Conservation (phyloP, 495 filamentous ascomycete species). For the Penicillium goetzii region DNA sequence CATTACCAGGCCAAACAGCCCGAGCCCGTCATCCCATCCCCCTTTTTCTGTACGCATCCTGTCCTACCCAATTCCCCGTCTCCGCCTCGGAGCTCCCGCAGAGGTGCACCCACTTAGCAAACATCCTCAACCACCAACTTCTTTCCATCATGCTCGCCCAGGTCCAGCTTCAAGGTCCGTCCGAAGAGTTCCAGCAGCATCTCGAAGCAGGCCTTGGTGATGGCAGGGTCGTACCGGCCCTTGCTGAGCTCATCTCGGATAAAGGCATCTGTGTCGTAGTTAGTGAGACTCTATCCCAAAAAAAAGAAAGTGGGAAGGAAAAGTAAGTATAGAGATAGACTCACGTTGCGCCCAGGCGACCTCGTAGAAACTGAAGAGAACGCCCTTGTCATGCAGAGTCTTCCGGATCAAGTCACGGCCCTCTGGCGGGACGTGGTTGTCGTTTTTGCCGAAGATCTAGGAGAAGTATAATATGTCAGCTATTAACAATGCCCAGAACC, state of each 20-base stretch:
- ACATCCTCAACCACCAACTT: conserved; percentile 60
- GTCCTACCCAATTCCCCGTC: background rate
- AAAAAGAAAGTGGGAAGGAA: background rate
- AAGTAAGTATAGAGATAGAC: conserved; percentile 29
- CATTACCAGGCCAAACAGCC: background rate
- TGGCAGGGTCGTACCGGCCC: conserved; percentile 86
- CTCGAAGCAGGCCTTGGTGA: conserved; percentile 89
- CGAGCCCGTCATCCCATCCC: conserved; percentile 2
- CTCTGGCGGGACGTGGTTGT: conserved; percentile 85
- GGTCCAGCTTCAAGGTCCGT: conserved; percentile 73
- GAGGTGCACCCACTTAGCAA: conserved; percentile 42
- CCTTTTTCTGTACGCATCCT: conserved; percentile 3
- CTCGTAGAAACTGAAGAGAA: conserved; percentile 83
- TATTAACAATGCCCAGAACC: background rate
- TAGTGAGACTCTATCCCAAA: conserved; percentile 1
- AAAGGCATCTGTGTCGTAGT: conserved; percentile 66
- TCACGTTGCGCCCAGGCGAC: conserved; percentile 85
- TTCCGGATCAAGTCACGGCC: conserved; percentile 86
- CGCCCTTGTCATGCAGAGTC: conserved; percentile 76
- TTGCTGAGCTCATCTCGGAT: conserved; percentile 96
- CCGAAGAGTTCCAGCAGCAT: conserved; percentile 87
- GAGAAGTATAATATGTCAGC: background rate
- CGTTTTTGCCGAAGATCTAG: conserved; percentile 82
- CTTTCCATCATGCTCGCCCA: conserved; percentile 62
- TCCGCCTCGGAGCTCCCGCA: background rate